Base-by-base conservation (phyloP, 352 stramenopile genomes). In the Phytophthora cactorum region DNA sequence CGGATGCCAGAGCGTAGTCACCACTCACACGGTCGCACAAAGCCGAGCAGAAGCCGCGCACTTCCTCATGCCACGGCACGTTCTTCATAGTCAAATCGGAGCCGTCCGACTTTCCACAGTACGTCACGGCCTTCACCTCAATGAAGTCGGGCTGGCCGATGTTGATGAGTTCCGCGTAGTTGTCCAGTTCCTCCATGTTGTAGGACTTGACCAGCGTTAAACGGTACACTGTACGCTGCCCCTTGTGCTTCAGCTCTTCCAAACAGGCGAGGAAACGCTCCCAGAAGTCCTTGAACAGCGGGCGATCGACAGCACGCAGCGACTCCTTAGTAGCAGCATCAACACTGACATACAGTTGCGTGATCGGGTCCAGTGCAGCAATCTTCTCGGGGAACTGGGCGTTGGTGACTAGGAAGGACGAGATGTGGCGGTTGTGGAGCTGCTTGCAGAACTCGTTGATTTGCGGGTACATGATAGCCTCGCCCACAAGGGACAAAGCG, bases 401-500 rank as follows among this genome's bases (percentile, higher is more conserved):
- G 71, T 99, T 99, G 2, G 97, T 99, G 4, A 99, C 97, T 34
- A 99, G 78, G 82, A 99, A 99, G 6, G 97, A 99, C 32, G 92
- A 98, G 68, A 99, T 99, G 31, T 89, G 72, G 31, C 97, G 86
- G 31, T 83, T 68, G 77, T 99, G 97, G 59, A 99, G 84, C 71
- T 99, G 92, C 31, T 85, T 84, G 62, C 98, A 90, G 29, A 99
- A 92, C 73, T 98, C 95, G 74, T 99, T 98, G 66, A 99, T 99
- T 57, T 96, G 81, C 9, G 97, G 97, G 74, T 99, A 99, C 97
- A 99, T 99, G 67, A 99, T 99, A 27, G 97, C 96, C 67, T 99
- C 97, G 12, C 97, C 96, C n/a, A 99, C 96, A 9, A 99, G 81
- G 58, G 90, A 98, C n/a, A 99, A 79, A 11, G 97, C 97, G 71